Base-by-base conservation (phyloP, 176 grass and related monocot genomes). In the maize (Zea mays) region DNA sequence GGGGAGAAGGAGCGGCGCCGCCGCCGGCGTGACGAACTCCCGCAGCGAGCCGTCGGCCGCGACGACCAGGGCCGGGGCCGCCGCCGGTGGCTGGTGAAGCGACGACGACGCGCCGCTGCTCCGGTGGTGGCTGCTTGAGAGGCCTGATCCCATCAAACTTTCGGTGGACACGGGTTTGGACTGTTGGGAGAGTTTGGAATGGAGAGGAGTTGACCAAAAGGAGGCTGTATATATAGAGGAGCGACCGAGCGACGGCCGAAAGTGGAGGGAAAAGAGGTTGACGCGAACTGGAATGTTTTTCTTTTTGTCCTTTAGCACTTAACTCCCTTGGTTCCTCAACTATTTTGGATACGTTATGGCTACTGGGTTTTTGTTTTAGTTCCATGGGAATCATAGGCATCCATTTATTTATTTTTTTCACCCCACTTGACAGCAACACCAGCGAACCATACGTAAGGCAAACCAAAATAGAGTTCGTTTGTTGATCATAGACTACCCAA, bases 131-230 rank as follows among this genome's bases (percentile, higher is more conserved):
- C 8, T 77, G 73, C 21, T 69, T 1, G 91, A 93, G 16, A 85
- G 48, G 16, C 78, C 77, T 55, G 76, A 79, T 84, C 87, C 91
- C 91, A 93, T 93, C 1, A 90, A 90, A 70, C 0, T n/a, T 80
- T 55, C 4, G 7, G 5, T 71, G 64, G 54, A 4, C 14, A 10
- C 1, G 4, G 6, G 1, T 2, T 48, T 76, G 27, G 43, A 42
- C 81, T 49, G 60, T 59, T 76, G 75, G 51, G 34, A 41, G 27
- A 27, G 50, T 40, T 83, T 67, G 50, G 69, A 76, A 41, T 52
- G 80, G 75, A 72, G 72, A 35, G 5, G 50, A 81, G 35, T 17
- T 19, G 66, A 72, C n/a, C 8, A 4, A 0, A 35, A 27, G 7
- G n/a, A 27, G 1, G 7, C 10, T 1, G 58, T 3, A 0, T 85